Evolutionary conservation across 2,329 filamentous ascomycete genomes (phyloP).

Genomic region (Raffaelea arxii): DNA sequence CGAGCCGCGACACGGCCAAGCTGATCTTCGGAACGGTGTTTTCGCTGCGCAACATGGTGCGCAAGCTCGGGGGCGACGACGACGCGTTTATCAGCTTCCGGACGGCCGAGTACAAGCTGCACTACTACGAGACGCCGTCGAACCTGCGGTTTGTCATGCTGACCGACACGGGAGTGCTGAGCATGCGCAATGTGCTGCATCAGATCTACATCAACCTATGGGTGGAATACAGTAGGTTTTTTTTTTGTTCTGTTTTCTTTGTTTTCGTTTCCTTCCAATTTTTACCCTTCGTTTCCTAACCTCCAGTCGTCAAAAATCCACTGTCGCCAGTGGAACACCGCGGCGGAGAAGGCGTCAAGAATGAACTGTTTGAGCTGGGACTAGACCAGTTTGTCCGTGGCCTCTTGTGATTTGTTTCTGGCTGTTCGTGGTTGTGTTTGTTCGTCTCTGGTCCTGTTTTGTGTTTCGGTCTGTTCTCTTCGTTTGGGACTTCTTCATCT

Average conservation of each 20-base stretch:
- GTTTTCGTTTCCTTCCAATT: not conserved
- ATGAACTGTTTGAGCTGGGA: slow-evolving; percentile 61
- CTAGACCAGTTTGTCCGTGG: slow-evolving; percentile 70
- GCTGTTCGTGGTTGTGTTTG: too few species aligned
- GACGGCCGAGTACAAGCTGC: slow-evolving; percentile 92
- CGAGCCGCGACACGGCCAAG: slow-evolving; percentile 70
- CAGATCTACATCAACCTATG: slow-evolving; percentile 98
- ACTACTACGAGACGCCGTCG: slow-evolving; percentile 97
- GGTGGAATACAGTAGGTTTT: slow-evolving; percentile 73
- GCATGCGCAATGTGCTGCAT: slow-evolving; percentile 88
- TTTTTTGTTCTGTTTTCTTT: not conserved
- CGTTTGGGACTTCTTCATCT: too few species aligned
- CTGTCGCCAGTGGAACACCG: slow-evolving; percentile 59
- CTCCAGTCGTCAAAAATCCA: slow-evolving; percentile 61
- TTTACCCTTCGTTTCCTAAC: slow-evolving; percentile 1
- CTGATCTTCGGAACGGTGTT: slow-evolving; percentile 96
- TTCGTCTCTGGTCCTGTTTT: too few species aligned
- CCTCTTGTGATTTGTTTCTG: slow-evolving; percentile 43
- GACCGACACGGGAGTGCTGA: slow-evolving; percentile 79
- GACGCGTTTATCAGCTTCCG: slow-evolving; percentile 93
- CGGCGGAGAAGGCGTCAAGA: slow-evolving; percentile 58
- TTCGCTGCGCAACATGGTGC: slow-evolving; percentile 91
- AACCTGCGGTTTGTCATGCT: slow-evolving; percentile 95
- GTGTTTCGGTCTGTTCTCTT: too few species aligned
- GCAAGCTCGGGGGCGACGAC: slow-evolving; percentile 86